These are phyloP conservation scores for Salvia miltiorrhiza DNA, from an alignment of 257 asterid genomes.

Conservation along the genomic window DNA sequence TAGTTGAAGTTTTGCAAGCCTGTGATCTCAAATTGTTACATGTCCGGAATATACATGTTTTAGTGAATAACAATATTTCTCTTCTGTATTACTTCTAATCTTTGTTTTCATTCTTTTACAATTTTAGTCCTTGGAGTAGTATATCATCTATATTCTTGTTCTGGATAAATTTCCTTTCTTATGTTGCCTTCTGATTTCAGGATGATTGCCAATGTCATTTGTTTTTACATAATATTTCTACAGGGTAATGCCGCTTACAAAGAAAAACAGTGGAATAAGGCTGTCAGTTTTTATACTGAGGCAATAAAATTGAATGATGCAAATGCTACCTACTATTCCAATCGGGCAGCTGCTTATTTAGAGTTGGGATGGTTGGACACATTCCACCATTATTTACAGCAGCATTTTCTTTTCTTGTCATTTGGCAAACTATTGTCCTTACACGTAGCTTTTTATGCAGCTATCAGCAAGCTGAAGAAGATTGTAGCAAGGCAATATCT, in stretches of 20 bases:
- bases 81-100: background rate
- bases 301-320: slow-evolving; percentile 68
- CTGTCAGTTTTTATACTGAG: slow-evolving; percentile 77
- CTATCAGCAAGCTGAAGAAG: slow-evolving; percentile 80
- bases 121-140: background rate
- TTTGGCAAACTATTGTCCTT: background rate
- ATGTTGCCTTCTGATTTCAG: background rate
- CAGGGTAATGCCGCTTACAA: slow-evolving; percentile 97
- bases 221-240: background rate
- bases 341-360: slow-evolving; percentile 94
- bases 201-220: background rate
- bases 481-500: slow-evolving; percentile 78
- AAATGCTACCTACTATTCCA: slow-evolving; percentile 73
- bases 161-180: background rate
- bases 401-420: background rate
- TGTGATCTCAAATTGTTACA: background rate
- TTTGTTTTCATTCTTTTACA: background rate
- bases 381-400: slow-evolving; percentile 9
- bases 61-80: background rate
- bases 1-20: background rate
- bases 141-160: background rate
- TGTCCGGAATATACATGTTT: background rate
- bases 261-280: slow-evolving; percentile 87
- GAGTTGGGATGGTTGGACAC: slow-evolving; percentile 81
- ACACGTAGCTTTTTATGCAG: slow-evolving; percentile 36